Evolutionary conservation across 306 rosid genomes (phyloP), one percentile per base, ranked within the genome.

Genomic region (Trifolium dubium): DNA sequence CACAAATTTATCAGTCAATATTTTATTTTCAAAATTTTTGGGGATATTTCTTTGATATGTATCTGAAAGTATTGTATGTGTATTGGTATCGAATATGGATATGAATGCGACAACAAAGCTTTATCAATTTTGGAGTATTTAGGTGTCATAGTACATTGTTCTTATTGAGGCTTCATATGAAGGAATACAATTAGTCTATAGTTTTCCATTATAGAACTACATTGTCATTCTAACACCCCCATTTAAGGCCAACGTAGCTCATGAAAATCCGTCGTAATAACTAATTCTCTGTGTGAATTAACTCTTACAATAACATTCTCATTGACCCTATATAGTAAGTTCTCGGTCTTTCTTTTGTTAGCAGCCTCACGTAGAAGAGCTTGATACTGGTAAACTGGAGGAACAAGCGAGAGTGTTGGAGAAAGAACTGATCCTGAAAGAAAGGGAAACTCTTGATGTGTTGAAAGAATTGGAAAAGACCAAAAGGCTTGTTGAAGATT

Each of bases 401-500:
- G 83, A 84, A 54, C 79, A 84, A 65, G 74, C 85, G 4, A 74
- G 47, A 14, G 73, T 29, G 4, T 69, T 84, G 67, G 81, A 84
- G 75, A 77, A 81, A 74, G 87, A 84, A 81, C 81, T 84, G 54
- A 74, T 56, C 28, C 66, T 80, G 59, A 84, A 81, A 65, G 87
- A 84, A 66, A 77, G 87, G 76, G 85, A 84, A 74, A 81, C 87
- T 50, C 76, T 77, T 40, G 85, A 80, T 50, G 87, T 84, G 39
- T 74, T 84, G 50, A 80, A 84, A 77, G 87, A 84, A 64, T 65
- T 84, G 74, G 87, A 84, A 23, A 84, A 80, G 50, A 81, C 87
- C 4, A 84, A 74, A 71, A 81, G 78, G 73, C 76, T 78, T 59
- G 81, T 77, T 55, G 85, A 81, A 49, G 81, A 64, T 28, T 74